These are phyloP conservation scores for Leucogyrophana mollusca DNA, from an alignment of 768 basidiomycete species.

Conservation along the genomic window DNA sequence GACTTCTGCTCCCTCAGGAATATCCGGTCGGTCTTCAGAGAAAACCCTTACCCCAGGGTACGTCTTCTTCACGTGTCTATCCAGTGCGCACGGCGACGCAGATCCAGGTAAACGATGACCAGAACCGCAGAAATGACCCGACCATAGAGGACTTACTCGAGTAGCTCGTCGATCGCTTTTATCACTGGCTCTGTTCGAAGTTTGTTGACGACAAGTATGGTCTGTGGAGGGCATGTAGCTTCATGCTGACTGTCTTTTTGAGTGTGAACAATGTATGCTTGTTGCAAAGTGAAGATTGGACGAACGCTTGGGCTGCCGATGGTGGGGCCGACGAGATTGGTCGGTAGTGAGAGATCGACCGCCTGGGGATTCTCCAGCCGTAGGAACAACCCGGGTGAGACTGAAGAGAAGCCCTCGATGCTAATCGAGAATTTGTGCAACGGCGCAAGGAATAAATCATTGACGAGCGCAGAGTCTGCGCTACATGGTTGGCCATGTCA, in stretches of 20 bases:
- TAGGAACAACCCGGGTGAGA: not conserved
- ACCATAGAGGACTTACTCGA: conserved; percentile 46
- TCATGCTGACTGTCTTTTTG: conserved; percentile 21
- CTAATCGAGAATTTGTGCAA: not conserved
- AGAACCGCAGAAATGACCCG: not conserved
- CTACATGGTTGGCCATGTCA: not conserved
- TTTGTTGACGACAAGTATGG: conserved; percentile 79
- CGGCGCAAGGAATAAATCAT: not conserved
- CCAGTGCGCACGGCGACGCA: conserved; percentile 6
- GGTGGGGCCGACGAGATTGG: conserved; percentile 11
- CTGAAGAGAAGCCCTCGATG: conserved; percentile 1
- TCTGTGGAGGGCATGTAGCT: conserved; percentile 44
- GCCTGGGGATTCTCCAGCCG: not conserved
- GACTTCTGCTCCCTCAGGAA: conserved; percentile 59
- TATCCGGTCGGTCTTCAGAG: conserved; percentile 65
- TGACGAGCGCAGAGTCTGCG: not conserved
- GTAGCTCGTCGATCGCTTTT: conserved; percentile 70
- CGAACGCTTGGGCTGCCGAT: conserved; percentile 6
- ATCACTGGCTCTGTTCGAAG: conserved; percentile 75
- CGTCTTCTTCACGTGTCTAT: conserved; percentile 54
- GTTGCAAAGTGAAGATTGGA: not conserved
- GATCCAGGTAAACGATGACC: conserved; percentile 2
- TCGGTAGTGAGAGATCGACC: conserved; percentile 7
- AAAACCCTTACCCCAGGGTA: conserved; percentile 66
- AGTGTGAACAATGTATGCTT: conserved; percentile 19